phyloP scores from a whole-genome alignment of 2,329 filamentous ascomycete genomes.

The Aspergillus sp. region DNA sequence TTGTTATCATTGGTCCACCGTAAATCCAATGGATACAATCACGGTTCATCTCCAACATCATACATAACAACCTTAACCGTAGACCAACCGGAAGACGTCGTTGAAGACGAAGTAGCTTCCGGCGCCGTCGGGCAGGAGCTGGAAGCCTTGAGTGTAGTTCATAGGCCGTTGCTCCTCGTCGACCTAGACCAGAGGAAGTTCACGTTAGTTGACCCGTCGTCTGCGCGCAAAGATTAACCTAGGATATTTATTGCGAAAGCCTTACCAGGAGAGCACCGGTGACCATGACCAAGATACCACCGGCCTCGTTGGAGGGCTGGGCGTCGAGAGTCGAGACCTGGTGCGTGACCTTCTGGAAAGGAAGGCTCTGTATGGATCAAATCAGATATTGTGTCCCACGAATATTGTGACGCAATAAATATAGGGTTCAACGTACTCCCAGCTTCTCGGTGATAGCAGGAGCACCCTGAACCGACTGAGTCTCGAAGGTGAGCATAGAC shows the following conservation, averaged over 20 bases:
- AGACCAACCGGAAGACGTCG: conserved; percentile 89
- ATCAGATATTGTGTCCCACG: not conserved
- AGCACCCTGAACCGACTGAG: conserved; percentile 55
- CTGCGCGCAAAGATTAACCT: not conserved
- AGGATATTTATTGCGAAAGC: not conserved
- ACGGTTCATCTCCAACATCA: not conserved
- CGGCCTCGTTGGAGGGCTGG: conserved; percentile 62
- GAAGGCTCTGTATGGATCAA: conserved; percentile 52
- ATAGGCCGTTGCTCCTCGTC: conserved; percentile 80
- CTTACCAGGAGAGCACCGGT: conserved; percentile 77
- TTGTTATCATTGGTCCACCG: too few species aligned
- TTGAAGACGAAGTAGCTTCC: conserved; percentile 83
- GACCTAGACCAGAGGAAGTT: conserved; percentile 47
- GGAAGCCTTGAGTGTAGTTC: conserved; percentile 86
- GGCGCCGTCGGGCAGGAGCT: conserved; percentile 60
- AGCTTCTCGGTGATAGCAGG: conserved; percentile 71
- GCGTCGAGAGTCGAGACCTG: conserved; percentile 69
- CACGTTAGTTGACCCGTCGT: conserved; percentile 3
- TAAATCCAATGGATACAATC: not conserved
- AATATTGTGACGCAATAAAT: not conserved
- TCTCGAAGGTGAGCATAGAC: conserved; percentile 94
- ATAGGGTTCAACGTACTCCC: conserved; percentile 47
- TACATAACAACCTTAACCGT: conserved; percentile 23
- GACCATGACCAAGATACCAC: conserved; percentile 75
- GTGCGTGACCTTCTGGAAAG: conserved; percentile 76